These are phyloP conservation scores for Corymbia citriodora DNA, from an alignment of 441 rosid species.

Conservation along the genomic window DNA sequence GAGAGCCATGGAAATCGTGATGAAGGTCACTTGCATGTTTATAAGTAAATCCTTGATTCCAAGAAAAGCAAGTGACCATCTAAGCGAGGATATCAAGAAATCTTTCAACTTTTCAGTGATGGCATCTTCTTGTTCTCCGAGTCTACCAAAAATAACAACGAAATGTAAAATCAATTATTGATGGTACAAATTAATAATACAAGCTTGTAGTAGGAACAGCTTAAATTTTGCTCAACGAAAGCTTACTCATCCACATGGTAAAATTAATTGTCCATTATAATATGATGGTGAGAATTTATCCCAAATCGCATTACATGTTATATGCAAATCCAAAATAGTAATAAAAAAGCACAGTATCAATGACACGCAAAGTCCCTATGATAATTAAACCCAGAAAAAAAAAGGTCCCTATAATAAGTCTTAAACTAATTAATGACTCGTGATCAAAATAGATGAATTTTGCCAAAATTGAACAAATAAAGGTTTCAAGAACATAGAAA, in stretches of 20 bases:
- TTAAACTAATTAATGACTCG: too few species aligned
- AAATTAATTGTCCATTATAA: neutral
- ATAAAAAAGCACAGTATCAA: neutral
- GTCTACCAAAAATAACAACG: neutral
- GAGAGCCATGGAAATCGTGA: neutral
- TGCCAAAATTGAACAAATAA: neutral
- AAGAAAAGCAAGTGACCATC: neutral
- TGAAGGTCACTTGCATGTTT: neutral
- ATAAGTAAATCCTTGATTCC: neutral
- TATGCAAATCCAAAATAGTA: neutral
- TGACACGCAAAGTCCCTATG: neutral
- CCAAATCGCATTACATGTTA: neutral
- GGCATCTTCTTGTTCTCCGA: neutral
- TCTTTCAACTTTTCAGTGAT: neutral
- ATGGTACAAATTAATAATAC: neutral
- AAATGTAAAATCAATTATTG: too few species aligned
- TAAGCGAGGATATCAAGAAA: neutral
- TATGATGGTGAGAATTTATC: neutral
- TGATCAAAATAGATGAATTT: too few species aligned
- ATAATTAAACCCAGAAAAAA: too few species aligned
- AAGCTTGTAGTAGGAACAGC: neutral
- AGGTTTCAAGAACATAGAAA: neutral
- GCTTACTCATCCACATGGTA: neutral
- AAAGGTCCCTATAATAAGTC: too few species aligned
- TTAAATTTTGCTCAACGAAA: neutral